These are phyloP conservation scores for Claviceps sp. DNA, from an alignment of 2,329 filamentous ascomycete genomes.

Conservation along the genomic window DNA sequence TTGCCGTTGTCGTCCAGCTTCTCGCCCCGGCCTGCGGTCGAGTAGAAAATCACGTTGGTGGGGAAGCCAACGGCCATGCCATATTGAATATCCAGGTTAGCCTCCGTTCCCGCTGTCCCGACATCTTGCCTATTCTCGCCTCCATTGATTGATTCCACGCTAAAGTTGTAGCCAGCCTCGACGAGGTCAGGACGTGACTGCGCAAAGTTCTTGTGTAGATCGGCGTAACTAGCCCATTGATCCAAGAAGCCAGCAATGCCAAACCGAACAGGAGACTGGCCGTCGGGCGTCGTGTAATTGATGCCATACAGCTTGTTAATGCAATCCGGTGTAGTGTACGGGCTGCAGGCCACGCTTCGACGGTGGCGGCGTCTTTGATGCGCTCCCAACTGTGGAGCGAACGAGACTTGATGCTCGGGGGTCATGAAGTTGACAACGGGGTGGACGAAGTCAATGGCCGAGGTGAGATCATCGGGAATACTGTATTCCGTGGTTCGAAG, in stretches of 20 bases:
- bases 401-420: slow-evolving; percentile 19
- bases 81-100: slow-evolving; percentile 35
- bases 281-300: slow-evolving; percentile 17
- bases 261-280: slow-evolving; percentile 23
- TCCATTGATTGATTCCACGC: slow-evolving; percentile 27
- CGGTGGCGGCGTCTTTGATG: neutral
- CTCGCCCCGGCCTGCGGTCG: slow-evolving; percentile 29
- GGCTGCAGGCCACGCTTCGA: slow-evolving; percentile 4
- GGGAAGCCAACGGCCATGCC: slow-evolving; percentile 32
- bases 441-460: slow-evolving; percentile 31
- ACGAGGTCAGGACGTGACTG: slow-evolving; percentile 22
- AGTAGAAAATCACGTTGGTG: slow-evolving; percentile 29
- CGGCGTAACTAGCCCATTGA: slow-evolving; percentile 30
- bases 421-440: slow-evolving; percentile 37
- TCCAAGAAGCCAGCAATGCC: slow-evolving; percentile 38
- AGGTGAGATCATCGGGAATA: slow-evolving; percentile 25
- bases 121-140: slow-evolving; percentile 29
- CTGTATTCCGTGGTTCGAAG: slow-evolving; percentile 32
- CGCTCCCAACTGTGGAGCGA: slow-evolving; percentile 1
- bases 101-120: slow-evolving; percentile 27
- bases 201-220: slow-evolving; percentile 26
- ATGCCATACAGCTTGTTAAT: slow-evolving; percentile 33
- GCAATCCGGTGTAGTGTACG: slow-evolving; percentile 24
- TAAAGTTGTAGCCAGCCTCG: slow-evolving; percentile 25
- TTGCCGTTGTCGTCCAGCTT: slow-evolving; percentile 27